Base-by-base conservation (phyloP, 805 yeast genomes). In the Schizosaccharomyces octosporus region DNA sequence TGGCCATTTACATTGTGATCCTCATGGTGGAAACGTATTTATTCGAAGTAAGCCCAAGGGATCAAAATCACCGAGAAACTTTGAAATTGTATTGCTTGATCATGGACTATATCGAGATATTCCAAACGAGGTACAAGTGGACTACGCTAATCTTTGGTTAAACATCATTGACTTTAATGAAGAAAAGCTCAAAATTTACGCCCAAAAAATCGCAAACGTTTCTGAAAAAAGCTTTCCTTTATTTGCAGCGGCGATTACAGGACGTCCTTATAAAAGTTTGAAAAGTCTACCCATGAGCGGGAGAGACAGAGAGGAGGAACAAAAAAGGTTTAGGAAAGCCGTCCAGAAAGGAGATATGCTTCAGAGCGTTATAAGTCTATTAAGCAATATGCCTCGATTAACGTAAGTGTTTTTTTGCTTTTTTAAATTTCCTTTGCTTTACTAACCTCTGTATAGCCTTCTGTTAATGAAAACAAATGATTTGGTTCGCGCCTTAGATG, bases 11-110 rank as follows among this genome's bases (percentile, higher is more conserved):
- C 99, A 93, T 70, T 93, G 98, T 73, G 99, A 93, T 70, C 98
- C 98, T 0, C 99, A 93, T 70, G 95, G 95, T 11, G 99, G 99
- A 0, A 93, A 93, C 68, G 74, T 93, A 63, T 96, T 97, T 0
- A 87, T 93, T 27, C 75, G 88, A 62, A 68, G 71, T 0, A 66
- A 73, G 21, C 66, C 71, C 6, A 64, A 66, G 21, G 65, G 66
- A 39, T 65, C 66, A 2, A 60, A 66, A 11, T 74, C 75, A 32
- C 72, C 73, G 3, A 87, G 83, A 68, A 89, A 90, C 69, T 93
- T 93, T 70, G 98, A 93, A 71, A 86, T 93, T 61, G 76, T 93
- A 5, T 75, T 93, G 21, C 94, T 87, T 69, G 99, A 93, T 72
- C 98, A 93, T 71, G 99, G 98, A 0, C 75, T 93, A 21, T 93